These are phyloP conservation scores for Piloderma croceum DNA, from an alignment of 768 basidiomycete species.

Conservation along the genomic window DNA sequence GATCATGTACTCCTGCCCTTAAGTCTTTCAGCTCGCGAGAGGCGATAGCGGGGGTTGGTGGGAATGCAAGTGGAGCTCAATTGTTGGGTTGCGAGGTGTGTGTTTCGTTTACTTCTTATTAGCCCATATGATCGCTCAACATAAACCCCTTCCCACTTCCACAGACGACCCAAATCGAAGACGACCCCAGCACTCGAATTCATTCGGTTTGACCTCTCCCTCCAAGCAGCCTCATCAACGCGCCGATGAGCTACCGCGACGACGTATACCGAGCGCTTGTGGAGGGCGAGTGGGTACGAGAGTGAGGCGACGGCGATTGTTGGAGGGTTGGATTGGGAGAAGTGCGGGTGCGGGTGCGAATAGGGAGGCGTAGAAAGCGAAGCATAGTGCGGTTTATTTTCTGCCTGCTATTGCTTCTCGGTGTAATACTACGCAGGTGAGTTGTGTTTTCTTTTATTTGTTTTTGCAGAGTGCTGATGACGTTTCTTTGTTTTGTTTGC, in stretches of 20 bases:
- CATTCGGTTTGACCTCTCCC: slow-evolving; percentile 79
- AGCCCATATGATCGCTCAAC: slow-evolving; percentile 77
- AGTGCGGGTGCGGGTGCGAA: too few relatives aligned
- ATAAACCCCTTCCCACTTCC: slow-evolving; percentile 28
- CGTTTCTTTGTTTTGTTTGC: slow-evolving; percentile 22
- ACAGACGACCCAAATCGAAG: slow-evolving; percentile 88
- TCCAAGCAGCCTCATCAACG: slow-evolving; percentile 57
- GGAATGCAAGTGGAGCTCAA: too few relatives aligned
- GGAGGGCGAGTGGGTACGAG: too few relatives aligned
- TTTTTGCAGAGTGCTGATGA: too few relatives aligned
- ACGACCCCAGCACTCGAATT: slow-evolving; percentile 95
- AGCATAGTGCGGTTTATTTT: slow-evolving; percentile 92
- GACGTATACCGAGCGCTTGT: slow-evolving; percentile 86
- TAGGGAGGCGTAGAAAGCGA: slow-evolving; percentile 78
- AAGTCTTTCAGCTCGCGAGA: slow-evolving; percentile 82
- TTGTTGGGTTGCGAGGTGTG: too few relatives aligned
- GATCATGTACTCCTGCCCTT: slow-evolving; percentile 70
- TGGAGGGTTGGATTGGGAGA: too few relatives aligned
- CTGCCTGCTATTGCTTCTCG: slow-evolving; percentile 90
- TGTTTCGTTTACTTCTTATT: too few relatives aligned
- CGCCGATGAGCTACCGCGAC: slow-evolving; percentile 90
- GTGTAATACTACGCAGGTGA: slow-evolving; percentile 78
- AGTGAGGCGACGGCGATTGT: too few relatives aligned
- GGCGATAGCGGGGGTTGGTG: too few relatives aligned
- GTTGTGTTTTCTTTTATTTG: slow-evolving; percentile 20